Conservation (phyloP, 805 yeast genomes). For the Hanseniaspora occidentalis region DNA sequence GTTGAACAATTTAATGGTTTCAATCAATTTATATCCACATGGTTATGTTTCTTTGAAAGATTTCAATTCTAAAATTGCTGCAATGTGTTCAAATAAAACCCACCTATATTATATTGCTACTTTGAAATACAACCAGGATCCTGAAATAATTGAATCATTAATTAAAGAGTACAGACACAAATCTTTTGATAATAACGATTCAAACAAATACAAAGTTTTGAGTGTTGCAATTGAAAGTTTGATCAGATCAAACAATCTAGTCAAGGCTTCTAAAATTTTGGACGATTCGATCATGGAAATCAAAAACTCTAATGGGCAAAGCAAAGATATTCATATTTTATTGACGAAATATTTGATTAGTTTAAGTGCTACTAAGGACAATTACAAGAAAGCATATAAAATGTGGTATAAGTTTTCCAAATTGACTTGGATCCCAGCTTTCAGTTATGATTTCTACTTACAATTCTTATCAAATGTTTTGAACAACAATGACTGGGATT, state of each 20-base stretch:
- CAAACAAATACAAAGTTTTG: background rate
- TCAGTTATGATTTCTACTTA: constrained; percentile 27
- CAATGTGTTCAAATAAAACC: constrained; percentile 17
- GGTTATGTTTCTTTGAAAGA: constrained; percentile 24
- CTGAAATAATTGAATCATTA: background rate
- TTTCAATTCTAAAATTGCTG: constrained; percentile 21
- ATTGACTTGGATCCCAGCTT: constrained; percentile 30
- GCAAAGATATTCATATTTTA: constrained; percentile 27
- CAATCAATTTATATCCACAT: constrained; percentile 30
- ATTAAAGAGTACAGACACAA: background rate
- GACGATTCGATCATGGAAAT: constrained; percentile 40
- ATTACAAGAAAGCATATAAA: constrained; percentile 23
- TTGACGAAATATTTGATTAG: constrained; percentile 33
- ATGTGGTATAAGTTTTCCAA: constrained; percentile 27
- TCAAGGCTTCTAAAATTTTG: constrained; percentile 41
- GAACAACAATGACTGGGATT: constrained; percentile 18
- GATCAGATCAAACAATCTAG: constrained; percentile 35
- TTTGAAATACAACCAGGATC: constrained; percentile 4
- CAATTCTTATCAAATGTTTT: constrained; percentile 24
- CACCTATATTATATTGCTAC: constrained; percentile 25
- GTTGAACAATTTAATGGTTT: constrained; percentile 33
- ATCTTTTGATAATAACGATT: background rate
- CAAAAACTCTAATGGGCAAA: constrained; percentile 24
- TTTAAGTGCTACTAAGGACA: constrained; percentile 22
- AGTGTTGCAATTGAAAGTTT: constrained; percentile 34